Evolutionary conservation across 805 yeast genomes (phyloP), one percentile per base, ranked within the genome.

Genomic region (Starmerella vitae): DNA sequence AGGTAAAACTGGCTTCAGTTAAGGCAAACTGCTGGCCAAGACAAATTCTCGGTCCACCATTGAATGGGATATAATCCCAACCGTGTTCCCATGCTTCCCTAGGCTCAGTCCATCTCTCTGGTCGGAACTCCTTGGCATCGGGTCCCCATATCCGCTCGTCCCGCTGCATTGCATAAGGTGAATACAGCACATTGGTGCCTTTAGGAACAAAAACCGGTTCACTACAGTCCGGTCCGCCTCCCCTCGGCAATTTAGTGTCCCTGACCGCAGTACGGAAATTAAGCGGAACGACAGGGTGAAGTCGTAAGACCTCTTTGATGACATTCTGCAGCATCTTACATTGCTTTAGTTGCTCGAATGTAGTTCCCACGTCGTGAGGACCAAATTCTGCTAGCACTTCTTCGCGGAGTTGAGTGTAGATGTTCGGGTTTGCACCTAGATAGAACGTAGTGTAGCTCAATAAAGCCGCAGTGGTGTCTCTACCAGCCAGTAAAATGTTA

Each of bases 21-120:
- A 70, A 62, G 5, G 74, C 75, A 54, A 68, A 68, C 54, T 70
- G 74, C 57, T 70, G 74, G 30, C 74, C 75, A 38, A 70, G 57
- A 50, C 74, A 70, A 42, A 70, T 68, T 44, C 75, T 56, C 18
- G 74, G 74, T 5, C 75, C 75, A 33, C 74, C 75, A 47, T 68
- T 68, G 56, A 69, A 69, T 20, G 74, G 73, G 24, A 68, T 53
- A 52, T 65, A 69, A 22, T 65, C 67, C 72, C 73, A 69, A 7
- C 67, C 64, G 36, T 60, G 55, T 26, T 60, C 54, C 32, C 53
- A 54, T 26, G 40, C 44, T 20, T 26, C 27, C 26, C 44, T 43
- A 28, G 49, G 45, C 43, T 61, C 62, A 24, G 48, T 51, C 74
- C 74, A 70, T 38, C 75, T 59, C 46, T 66, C 71, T 3, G 75